phyloP scores from a whole-genome alignment of 2,329 filamentous ascomycete genomes.

The Aspergillus ochraceus region DNA sequence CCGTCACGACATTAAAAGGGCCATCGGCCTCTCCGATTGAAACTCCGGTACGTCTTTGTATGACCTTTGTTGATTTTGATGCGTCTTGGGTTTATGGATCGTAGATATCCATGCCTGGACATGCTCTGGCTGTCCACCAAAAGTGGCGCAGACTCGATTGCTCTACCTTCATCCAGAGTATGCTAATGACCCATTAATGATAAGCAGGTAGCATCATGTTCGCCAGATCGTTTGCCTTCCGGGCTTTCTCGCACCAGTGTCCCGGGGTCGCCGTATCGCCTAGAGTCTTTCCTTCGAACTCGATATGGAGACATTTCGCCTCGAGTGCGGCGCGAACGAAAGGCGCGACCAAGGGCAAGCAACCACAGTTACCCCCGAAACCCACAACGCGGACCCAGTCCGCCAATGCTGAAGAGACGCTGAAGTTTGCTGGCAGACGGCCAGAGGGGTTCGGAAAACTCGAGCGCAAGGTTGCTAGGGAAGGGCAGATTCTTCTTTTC shows the following conservation, averaged over 20 bases:
- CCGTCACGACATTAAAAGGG: slow-evolving; percentile 4
- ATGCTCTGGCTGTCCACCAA: not conserved
- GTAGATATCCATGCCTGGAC: not conserved
- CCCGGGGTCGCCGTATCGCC: slow-evolving; percentile 18
- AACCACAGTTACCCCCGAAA: slow-evolving; percentile 12
- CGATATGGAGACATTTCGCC: slow-evolving; percentile 31
- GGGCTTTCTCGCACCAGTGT: slow-evolving; percentile 27
- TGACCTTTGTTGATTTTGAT: not conserved
- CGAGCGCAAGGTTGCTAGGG: slow-evolving; percentile 52
- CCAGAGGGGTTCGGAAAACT: slow-evolving; percentile 53
- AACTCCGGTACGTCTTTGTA: slow-evolving; percentile 1
- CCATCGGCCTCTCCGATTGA: slow-evolving; percentile 5
- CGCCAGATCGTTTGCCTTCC: slow-evolving; percentile 27
- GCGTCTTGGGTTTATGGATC: not conserved
- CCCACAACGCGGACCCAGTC: slow-evolving; percentile 14
- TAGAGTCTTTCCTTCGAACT: slow-evolving; percentile 11
- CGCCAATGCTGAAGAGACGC: slow-evolving; percentile 15
- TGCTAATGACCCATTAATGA: slow-evolving; percentile 7
- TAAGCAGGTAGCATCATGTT: slow-evolving; percentile 29
- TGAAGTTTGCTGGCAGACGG: slow-evolving; percentile 26
- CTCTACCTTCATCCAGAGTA: not conserved
- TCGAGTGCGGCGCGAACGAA: slow-evolving; percentile 28
- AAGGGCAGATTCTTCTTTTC: slow-evolving; percentile 62
- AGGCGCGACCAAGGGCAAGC: slow-evolving; percentile 18
- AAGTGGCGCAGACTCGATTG: not conserved